Base-by-base conservation (phyloP, 2,329 filamentous ascomycete genomes). In the Talaromyces pinophilus region DNA sequence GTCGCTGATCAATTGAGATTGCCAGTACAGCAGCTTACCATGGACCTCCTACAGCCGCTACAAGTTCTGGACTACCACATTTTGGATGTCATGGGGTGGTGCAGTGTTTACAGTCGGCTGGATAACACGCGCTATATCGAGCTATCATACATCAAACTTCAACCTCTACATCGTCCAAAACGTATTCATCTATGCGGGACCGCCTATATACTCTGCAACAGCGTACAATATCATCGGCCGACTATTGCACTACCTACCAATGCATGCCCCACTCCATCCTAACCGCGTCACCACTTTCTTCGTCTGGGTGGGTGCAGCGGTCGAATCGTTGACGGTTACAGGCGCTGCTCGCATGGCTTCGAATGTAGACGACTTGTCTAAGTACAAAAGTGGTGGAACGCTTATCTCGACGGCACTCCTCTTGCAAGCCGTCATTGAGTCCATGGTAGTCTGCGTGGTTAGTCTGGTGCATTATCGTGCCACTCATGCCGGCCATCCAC, bases 161-260 rank as follows among this genome's bases (percentile, higher is more conserved):
- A 68, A 72, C 17, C 65, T 79, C 15, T 79, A 74, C 59, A 76
- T 78, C 62, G 76, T 74, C 7, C 77, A 79, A 66, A 70, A 69
- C 8, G 65, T 78, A 15, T 74, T 78, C 63, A 73, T 79, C 62
- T 73, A 75, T 42, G 68, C 69, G 7, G 78, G 74, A 4, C 78
- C 77, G 8, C 78, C 78, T 1, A 71, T 79, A 38, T 80, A 78
- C 68, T 74, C 78, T 0, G 78, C 77, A 19, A 71, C 76, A 3
- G 77, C 76, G 44, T 79, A 79, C 67, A 77, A 76, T 62, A 69
- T 79, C 28, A 70, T 80, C 40, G 77, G 76, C 6, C 72, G 77
- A 30, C 67, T 80, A 10, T 74, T 78, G 75, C 71, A 75, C 67
- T 79, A 80, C 65, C 69, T 79, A 6, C 78, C 77, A 2, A 77